A percentile compares a stretch with the other conserved stretches of the same genome.
phyloP scores from a whole-genome alignment of 345 rosid species.

The Pistacia integerrima region DNA sequence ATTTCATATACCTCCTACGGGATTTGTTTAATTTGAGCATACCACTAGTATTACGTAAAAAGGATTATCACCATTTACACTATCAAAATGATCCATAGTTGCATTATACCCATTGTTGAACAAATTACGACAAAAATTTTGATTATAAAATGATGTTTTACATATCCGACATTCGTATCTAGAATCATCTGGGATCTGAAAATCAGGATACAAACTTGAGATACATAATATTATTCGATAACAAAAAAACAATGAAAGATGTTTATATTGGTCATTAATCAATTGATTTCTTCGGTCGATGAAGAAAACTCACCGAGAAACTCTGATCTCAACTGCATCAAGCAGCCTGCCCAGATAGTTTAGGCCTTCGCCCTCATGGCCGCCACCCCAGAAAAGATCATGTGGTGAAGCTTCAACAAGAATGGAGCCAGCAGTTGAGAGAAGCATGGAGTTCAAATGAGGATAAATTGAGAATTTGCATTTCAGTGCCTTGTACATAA shows the following conservation, averaged over 20 bases:
- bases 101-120: no score
- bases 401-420: conserved; percentile 95
- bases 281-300: conserved; percentile 39
- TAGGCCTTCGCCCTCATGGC: conserved; percentile 93
- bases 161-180: neutral
- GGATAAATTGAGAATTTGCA: conserved; percentile 88
- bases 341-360: conserved; percentile 88
- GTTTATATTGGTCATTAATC: neutral
- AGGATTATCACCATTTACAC: no score
- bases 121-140: no score
- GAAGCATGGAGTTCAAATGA: conserved; percentile 75
- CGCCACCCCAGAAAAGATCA: conserved; percentile 96
- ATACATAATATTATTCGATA: no score
- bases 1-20: no score
- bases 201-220: no score
- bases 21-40: no score
- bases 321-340: conserved; percentile 89
- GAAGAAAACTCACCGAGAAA: conserved; percentile 62
- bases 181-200: no score
- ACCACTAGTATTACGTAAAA: no score
- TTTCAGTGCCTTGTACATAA: conserved; percentile 77
- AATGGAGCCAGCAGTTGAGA: conserved; percentile 74
- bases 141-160: neutral
- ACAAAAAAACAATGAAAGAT: neutral
- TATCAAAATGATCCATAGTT: no score